Percentiles rank a stretch among this genome's conserved stretches.
Conservation (phyloP, 1,284 basidiomycete species). For the Boletus mariae region DNA sequence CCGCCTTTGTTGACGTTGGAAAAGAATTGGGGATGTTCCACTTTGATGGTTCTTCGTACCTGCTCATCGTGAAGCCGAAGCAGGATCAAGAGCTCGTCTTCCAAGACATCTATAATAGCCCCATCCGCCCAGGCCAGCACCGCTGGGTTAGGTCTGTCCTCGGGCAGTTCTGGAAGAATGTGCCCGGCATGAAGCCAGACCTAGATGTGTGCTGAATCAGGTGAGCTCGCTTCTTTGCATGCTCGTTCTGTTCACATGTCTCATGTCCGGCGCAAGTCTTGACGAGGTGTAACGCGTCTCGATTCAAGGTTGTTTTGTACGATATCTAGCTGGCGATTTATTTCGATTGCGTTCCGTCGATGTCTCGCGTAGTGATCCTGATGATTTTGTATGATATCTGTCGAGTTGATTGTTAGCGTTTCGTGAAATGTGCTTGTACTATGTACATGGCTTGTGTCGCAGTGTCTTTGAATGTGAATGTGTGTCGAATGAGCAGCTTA, state of each 20-base stretch:
- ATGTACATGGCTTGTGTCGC: too few relatives aligned
- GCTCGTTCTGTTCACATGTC: not conserved
- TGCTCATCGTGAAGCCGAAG: constrained; percentile 36
- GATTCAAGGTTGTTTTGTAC: not conserved
- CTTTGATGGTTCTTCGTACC: constrained; percentile 48
- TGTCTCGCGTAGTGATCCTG: not conserved
- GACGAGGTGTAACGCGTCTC: not conserved
- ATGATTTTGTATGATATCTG: too few relatives aligned
- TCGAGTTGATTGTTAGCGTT: too few relatives aligned
- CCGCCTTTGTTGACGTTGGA: constrained; percentile 33
- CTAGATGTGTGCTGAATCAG: too few relatives aligned
- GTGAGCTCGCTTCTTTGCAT: not conserved
- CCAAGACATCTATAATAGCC: not conserved
- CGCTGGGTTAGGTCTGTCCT: constrained; percentile 8
- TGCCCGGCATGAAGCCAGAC: not conserved
- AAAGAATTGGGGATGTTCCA: constrained; percentile 49
- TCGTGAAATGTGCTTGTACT: too few relatives aligned
- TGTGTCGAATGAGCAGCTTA: too few relatives aligned
- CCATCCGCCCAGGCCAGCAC: not conserved
- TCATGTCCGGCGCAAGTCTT: not conserved
- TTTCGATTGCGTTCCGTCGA: not conserved
- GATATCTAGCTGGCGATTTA: not conserved
- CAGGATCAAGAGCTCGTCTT: not conserved
- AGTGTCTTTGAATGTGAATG: too few relatives aligned
- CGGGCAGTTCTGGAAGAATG: not conserved